Percentiles rank a stretch among this genome's conserved stretches.
These are phyloP conservation scores for Apiospora saccharicola DNA, from an alignment of 2,329 filamentous ascomycete genomes.

Conservation along the genomic window DNA sequence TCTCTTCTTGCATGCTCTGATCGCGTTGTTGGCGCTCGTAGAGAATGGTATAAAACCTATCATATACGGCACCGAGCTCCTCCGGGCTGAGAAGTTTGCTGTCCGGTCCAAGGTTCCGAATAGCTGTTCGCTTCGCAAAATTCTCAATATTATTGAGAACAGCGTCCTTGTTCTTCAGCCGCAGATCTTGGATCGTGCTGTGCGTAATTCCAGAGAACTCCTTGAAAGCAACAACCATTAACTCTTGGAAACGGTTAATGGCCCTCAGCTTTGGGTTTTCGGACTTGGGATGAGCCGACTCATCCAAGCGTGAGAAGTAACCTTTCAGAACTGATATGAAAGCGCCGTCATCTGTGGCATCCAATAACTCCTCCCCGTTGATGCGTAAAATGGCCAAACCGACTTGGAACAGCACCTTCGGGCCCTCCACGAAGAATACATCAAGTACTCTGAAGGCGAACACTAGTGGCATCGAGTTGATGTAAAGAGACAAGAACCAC, in stretches of 20 bases:
- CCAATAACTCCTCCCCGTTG: conserved; percentile 93
- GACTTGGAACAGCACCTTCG: conserved; percentile 96
- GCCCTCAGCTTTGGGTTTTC: conserved; percentile 94
- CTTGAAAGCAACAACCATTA: conserved; percentile 99
- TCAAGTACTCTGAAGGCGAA: conserved; percentile 97
- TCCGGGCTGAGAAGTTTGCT: conserved; percentile 88
- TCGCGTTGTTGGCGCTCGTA: conserved; percentile 91
- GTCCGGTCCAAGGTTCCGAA: conserved; percentile 92
- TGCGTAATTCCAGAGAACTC: conserved; percentile 97
- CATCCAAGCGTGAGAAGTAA: conserved; percentile 92
- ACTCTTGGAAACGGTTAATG: conserved; percentile 94
- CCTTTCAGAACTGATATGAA: conserved; percentile 96
- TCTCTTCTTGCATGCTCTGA: conserved; percentile 78
- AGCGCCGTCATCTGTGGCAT: conserved; percentile 91
- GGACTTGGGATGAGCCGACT: conserved; percentile 93
- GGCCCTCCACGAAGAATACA: conserved; percentile 97
- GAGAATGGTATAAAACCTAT: conserved; percentile 89
- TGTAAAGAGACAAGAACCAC: conserved; percentile 97
- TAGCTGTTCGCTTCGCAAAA: conserved; percentile 95
- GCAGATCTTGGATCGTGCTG: conserved; percentile 85
- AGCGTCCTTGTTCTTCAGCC: conserved; percentile 90
- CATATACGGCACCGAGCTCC: conserved; percentile 89
- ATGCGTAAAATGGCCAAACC: conserved; percentile 96
- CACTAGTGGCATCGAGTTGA: conserved; percentile 98
- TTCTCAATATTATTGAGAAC: conserved; percentile 96